A percentile compares a stretch with the other conserved stretches of the same genome.
These are phyloP conservation scores for Choiromyces venosus DNA, from an alignment of 495 filamentous ascomycete species.

Conservation along the genomic window DNA sequence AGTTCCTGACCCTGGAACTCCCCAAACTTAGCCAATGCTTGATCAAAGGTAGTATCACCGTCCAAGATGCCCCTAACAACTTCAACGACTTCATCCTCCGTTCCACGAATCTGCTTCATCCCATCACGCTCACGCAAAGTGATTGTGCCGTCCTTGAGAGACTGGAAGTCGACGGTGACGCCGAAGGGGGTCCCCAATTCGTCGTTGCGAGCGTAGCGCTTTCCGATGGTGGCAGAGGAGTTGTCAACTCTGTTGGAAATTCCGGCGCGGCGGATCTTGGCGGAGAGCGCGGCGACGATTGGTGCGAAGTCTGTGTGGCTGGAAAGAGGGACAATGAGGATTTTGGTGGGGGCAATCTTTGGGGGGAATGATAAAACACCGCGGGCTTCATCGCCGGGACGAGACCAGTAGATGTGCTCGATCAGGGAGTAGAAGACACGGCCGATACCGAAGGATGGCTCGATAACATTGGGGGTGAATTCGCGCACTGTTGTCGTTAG, in stretches of 20 bases:
- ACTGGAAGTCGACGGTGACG: conserved; percentile 71
- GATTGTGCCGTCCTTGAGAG: conserved; percentile 61
- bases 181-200: conserved; percentile 68
- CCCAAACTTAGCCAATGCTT: conserved; percentile 54
- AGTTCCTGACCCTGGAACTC: conserved; percentile 65
- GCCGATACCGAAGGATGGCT: conserved; percentile 67
- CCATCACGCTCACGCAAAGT: conserved; percentile 70
- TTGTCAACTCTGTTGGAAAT: conserved; percentile 64
- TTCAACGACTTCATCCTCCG: conserved; percentile 57
- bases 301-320: conserved; percentile 57
- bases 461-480: conserved; percentile 65
- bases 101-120: conserved; percentile 65
- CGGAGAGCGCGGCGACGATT: conserved; percentile 52
- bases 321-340: conserved; percentile 68
- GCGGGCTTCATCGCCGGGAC: conserved; percentile 60
- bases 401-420: conserved; percentile 62
- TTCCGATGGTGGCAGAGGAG: conserved; percentile 65
- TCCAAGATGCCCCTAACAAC: conserved; percentile 51
- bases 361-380: conserved; percentile 72
- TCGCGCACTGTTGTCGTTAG: conserved; percentile 45
- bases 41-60: conserved; percentile 29
- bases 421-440: conserved; percentile 61
- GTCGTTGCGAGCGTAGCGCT: conserved; percentile 67
- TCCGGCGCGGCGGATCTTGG: conserved; percentile 55
- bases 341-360: conserved; percentile 66